Conservation (phyloP, 768 basidiomycete genomes). For the Lactarius sp. region DNA sequence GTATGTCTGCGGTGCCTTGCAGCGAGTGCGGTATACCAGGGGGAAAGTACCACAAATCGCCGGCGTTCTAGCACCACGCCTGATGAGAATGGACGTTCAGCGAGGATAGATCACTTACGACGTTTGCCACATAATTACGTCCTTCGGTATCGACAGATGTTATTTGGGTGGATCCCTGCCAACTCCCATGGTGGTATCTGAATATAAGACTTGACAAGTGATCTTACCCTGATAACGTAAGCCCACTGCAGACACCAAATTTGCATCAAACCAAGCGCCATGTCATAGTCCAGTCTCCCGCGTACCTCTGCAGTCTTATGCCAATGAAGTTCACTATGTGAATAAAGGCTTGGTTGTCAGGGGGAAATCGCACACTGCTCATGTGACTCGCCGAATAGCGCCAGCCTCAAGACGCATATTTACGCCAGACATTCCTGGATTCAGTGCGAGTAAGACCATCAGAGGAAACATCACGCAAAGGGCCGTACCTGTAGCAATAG, state of each 20-base stretch:
- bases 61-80: conserved; percentile 10
- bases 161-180: conserved; percentile 23
- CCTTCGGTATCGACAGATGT: conserved; percentile 19
- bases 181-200: background rate
- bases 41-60: conserved; percentile 33
- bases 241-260: conserved; percentile 28
- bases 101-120: conserved; percentile 13
- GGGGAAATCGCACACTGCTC: background rate
- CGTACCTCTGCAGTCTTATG: conserved; percentile 31
- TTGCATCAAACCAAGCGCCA: background rate
- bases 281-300: background rate
- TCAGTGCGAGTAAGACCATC: background rate
- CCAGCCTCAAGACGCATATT: conserved; percentile 34
- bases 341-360: background rate
- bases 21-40: conserved; percentile 37
- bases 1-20: conserved; percentile 32
- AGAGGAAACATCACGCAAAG: background rate
- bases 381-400: conserved; percentile 27
- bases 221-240: conserved; percentile 32
- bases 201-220: background rate
- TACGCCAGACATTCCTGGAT: conserved; percentile 31
- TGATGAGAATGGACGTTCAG: background rate
- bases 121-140: conserved; percentile 17
- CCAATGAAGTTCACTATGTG: conserved; percentile 35
- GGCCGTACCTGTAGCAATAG: conserved; percentile 42